These are phyloP conservation scores for Pavlovales sp. DNA, from an alignment of 208 protist genomes.

Conservation along the genomic window DNA sequence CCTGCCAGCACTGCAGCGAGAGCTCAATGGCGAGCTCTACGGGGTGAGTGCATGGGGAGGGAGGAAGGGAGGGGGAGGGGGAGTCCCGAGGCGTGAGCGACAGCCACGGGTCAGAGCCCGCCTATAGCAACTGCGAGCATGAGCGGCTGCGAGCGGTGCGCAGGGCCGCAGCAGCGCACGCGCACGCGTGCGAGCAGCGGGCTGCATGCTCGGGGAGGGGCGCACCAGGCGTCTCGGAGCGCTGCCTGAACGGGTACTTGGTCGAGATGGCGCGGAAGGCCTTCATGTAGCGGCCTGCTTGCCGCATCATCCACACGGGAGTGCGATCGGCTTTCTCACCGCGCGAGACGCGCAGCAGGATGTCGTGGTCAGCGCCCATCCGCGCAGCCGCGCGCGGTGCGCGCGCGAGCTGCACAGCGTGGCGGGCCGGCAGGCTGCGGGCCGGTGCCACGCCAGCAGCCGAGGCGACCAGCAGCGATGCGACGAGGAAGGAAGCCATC, in stretches of 20 bases:
- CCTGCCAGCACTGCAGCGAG: constrained; percentile 32
- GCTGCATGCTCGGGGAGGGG: neutral
- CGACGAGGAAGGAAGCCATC: too few relatives aligned
- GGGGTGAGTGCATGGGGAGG: too few relatives aligned
- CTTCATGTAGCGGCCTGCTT: constrained; percentile 51
- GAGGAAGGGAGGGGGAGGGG: too few relatives aligned
- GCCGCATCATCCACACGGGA: constrained; percentile 55
- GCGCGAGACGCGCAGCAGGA: constrained; percentile 43
- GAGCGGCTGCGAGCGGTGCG: neutral
- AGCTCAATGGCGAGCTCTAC: constrained; percentile 28
- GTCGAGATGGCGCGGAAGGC: constrained; percentile 4
- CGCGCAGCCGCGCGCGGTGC: too few relatives aligned
- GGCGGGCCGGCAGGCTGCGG: too few relatives aligned
- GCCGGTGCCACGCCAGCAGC: too few relatives aligned
- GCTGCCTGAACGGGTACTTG: constrained; percentile 39
- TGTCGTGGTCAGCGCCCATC: constrained; percentile 2
- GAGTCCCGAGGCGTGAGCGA: neutral
- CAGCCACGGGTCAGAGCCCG: neutral
- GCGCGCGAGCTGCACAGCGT: too few relatives aligned
- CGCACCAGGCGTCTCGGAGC: constrained; percentile 49
- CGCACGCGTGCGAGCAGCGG: neutral
- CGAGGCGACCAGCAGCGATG: too few relatives aligned
- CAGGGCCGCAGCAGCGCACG: neutral
- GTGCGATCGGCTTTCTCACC: constrained; percentile 41
- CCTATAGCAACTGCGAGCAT: neutral